Percentiles rank a stretch among this genome's conserved stretches.
Evolutionary conservation across 306 rosid species (phyloP).

Genomic region (Vigna radiata): DNA sequence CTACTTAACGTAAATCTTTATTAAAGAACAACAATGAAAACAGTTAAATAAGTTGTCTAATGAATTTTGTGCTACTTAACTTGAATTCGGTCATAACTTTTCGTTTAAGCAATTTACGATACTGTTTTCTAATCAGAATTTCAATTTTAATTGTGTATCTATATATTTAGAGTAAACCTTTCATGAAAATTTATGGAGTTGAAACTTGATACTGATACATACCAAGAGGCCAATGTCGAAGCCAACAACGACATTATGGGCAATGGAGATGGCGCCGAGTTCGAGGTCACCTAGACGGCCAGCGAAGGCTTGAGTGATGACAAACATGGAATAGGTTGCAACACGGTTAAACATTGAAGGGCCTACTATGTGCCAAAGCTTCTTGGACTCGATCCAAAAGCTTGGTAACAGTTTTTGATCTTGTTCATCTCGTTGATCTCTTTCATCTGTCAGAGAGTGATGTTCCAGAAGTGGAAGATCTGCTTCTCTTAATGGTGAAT

Average conservation of each 20-base stretch:
- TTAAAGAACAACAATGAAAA: too few relatives aligned
- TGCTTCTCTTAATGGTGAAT: constrained; percentile 44
- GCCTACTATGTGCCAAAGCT: constrained; percentile 81
- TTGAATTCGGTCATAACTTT: too few relatives aligned
- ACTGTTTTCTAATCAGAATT: too few relatives aligned
- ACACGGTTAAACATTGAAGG: constrained; percentile 76
- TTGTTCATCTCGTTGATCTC: neutral
- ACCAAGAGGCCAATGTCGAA: constrained; percentile 79
- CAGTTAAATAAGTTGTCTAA: neutral
- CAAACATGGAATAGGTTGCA: constrained; percentile 59
- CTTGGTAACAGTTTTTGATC: constrained; percentile 35
- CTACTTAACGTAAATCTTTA: neutral
- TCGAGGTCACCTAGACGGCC: constrained; percentile 81
- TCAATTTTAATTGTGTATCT: too few relatives aligned
- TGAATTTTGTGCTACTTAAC: too few relatives aligned
- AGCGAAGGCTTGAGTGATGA: constrained; percentile 80
- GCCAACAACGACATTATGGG: constrained; percentile 64
- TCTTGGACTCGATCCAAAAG: constrained; percentile 68
- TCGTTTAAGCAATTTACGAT: too few relatives aligned
- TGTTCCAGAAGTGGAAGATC: constrained; percentile 50
- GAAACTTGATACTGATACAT: constrained; percentile 29
- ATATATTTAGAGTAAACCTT: neutral
- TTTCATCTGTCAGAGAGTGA: constrained; percentile 26
- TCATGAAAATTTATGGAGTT: too few relatives aligned
- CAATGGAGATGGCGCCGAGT: constrained; percentile 73